Base-by-base conservation (phyloP, 352 stramenopile species). In the Globisporangium polare region DNA sequence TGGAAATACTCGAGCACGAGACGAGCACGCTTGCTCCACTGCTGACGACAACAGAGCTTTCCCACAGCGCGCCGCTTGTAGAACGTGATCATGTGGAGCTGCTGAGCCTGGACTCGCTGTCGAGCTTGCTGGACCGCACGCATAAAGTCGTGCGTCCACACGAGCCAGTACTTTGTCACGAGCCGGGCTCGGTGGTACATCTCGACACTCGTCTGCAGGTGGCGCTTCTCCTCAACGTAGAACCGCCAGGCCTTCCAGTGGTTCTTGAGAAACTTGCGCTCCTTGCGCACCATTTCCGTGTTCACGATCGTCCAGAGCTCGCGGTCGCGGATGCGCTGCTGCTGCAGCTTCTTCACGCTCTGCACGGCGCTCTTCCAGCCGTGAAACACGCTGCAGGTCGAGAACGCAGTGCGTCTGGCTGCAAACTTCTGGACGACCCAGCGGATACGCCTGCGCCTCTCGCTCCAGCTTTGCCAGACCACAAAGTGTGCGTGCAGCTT, bases 81-180 rank as follows among this genome's bases (percentile, higher is more conserved):
- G 58, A 59, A 47, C 22, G 18, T 24, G n/a, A 42, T 18, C 33
- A 63, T 26, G 9, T 55, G 33, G 26, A 50, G 15, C 45, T 15
- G 4, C 6, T 51, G n/a, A 26, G n/a, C 24, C 9, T 24, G 15
- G 3, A 1, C 1, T 15, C 52, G 20, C 0, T 42, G 5, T 5
- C 54, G 56, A 5, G 17, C 29, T 7, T 76, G 10, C 0, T 29
- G 35, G 9, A 67, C 17, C 1, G 63, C 22, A 3, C 55, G 60
- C 10, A 77, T 53, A 41, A 70, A 83, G 49, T 89, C 81, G 41
- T 84, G 77, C 5, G 58, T 55, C 81, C 81, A 91, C 8, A 80
- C 39, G 8, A 88, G 47, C 81, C 81, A 91, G 52, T 68, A 77
- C 53, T 84, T 88, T 0, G 79, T 89, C 12, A 89, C 39, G n/a